phyloP scores from a whole-genome alignment of 495 filamentous ascomycete genomes.

The Ramalina intermedia region DNA sequence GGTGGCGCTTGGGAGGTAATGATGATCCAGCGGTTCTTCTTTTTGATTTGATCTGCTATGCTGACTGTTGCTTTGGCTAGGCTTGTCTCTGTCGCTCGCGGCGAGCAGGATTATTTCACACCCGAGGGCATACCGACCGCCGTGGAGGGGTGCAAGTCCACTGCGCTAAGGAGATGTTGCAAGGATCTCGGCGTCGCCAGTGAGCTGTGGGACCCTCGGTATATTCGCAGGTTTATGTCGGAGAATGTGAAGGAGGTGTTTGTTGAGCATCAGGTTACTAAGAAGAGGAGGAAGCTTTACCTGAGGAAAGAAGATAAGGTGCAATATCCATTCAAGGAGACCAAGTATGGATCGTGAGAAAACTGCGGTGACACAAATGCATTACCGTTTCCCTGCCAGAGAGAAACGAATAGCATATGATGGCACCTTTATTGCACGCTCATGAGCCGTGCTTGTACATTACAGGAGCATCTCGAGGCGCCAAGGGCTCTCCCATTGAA shows the following conservation, averaged over 20 bases:
- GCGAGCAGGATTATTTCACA: constrained; percentile 89
- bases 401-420: no score
- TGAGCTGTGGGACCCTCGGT: constrained; percentile 93
- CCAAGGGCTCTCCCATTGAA: no score
- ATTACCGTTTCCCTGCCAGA: no score
- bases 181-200: constrained; percentile 93
- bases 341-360: constrained; percentile 21
- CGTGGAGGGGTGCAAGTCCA: constrained; percentile 92
- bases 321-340: constrained; percentile 67
- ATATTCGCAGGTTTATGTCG: constrained; percentile 57
- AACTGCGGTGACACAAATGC: background rate
- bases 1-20: constrained; percentile 70
- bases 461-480: no score
- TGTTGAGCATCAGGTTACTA: constrained; percentile 68
- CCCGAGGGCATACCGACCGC: constrained; percentile 91
- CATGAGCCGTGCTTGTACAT: no score
- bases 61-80: constrained; percentile 25
- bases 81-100: constrained; percentile 80
- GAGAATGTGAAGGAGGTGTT: constrained; percentile 62
- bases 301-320: constrained; percentile 71
- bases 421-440: no score
- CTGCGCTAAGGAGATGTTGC: constrained; percentile 91
- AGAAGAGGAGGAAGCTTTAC: constrained; percentile 82
- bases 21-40: background rate
- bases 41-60: background rate